Evolutionary conservation across 768 basidiomycete genomes (phyloP).

Genomic region (Amylocystis lapponica): DNA sequence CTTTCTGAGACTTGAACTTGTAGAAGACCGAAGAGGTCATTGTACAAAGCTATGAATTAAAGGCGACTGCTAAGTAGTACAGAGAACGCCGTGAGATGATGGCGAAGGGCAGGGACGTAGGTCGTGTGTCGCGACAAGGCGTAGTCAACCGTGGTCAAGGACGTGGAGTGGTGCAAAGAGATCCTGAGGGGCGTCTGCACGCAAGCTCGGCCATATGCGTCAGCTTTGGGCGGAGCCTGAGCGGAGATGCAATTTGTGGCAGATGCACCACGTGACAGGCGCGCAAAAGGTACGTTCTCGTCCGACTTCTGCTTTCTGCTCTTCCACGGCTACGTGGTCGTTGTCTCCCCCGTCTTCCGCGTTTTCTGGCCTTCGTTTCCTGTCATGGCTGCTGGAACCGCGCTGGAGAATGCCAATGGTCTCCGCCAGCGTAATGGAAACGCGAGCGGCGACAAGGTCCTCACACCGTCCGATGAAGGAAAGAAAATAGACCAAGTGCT

Average conservation of each 20-base stretch:
- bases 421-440: conserved; percentile 13
- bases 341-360: too few relatives aligned
- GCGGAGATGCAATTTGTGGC: conserved; percentile 1
- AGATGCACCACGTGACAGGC: too few relatives aligned
- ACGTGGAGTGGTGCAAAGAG: not conserved
- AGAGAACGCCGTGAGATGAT: conserved; percentile 1
- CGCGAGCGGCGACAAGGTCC: conserved; percentile 10
- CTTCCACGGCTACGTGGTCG: too few relatives aligned
- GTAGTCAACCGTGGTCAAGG: not conserved
- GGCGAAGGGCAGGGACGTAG: not conserved
- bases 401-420: conserved; percentile 1
- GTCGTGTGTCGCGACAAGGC: not conserved
- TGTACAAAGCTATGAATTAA: conserved; percentile 15
- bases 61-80: conserved; percentile 16
- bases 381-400: conserved; percentile 12
- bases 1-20: conserved; percentile 92
- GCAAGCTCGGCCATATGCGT: too few relatives aligned
- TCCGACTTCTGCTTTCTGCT: too few relatives aligned
- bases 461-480: conserved; percentile 55
- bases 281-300: too few relatives aligned
- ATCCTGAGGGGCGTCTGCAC: too few relatives aligned
- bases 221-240: too few relatives aligned
- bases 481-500: conserved; percentile 67
- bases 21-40: conserved; percentile 97
- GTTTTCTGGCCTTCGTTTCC: too few relatives aligned